Percentiles rank a stretch among this genome's conserved stretches.
Conservation (phyloP, 106 monocot genomes). For the Dioscorea zingiberensis region DNA sequence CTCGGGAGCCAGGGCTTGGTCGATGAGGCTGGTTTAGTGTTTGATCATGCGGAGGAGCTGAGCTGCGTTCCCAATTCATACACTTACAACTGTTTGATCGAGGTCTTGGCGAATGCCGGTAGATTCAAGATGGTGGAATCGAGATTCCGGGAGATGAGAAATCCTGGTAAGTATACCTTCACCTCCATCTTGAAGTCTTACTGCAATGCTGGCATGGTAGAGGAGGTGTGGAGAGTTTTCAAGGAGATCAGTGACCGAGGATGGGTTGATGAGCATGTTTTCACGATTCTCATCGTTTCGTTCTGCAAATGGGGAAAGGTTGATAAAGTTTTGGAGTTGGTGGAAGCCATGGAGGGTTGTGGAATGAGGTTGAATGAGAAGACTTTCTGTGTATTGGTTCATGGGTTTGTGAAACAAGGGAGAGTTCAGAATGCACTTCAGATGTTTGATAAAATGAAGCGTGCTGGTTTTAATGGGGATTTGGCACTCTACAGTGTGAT, state of each 20-base stretch:
- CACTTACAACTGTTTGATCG: slow-evolving; percentile 74
- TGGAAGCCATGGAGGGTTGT: slow-evolving; percentile 43
- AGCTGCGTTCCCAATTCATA: slow-evolving; percentile 58
- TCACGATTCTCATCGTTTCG: slow-evolving; percentile 50
- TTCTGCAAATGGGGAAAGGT: slow-evolving; percentile 75
- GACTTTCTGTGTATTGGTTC: slow-evolving; percentile 53
- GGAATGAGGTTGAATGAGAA: slow-evolving; percentile 46
- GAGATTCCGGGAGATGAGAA: slow-evolving; percentile 49
- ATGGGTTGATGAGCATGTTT: slow-evolving; percentile 60
- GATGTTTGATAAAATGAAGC: slow-evolving; percentile 68
- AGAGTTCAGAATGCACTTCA: slow-evolving; percentile 41
- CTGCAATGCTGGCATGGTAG: slow-evolving; percentile 52
- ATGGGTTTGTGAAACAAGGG: slow-evolving; percentile 54
- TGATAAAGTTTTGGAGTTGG: slow-evolving; percentile 36
- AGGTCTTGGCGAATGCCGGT: slow-evolving; percentile 53
- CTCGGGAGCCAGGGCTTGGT: slow-evolving; percentile 39
- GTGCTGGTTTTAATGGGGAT: slow-evolving; percentile 44
- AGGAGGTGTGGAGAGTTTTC: slow-evolving; percentile 35
- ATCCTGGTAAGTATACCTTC: slow-evolving; percentile 68
- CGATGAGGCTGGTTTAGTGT: slow-evolving; percentile 41
- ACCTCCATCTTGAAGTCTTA: slow-evolving; percentile 59
- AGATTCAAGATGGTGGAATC: slow-evolving; percentile 32
- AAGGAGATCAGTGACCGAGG: slow-evolving; percentile 34
- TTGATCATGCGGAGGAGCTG: slow-evolving; percentile 40
- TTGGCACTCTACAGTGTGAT: slow-evolving; percentile 44